Percentiles rank a stretch among this genome's conserved stretches.
phyloP scores from a whole-genome alignment of 75 land plant genomes.

The Selaginella moellendorffii region DNA sequence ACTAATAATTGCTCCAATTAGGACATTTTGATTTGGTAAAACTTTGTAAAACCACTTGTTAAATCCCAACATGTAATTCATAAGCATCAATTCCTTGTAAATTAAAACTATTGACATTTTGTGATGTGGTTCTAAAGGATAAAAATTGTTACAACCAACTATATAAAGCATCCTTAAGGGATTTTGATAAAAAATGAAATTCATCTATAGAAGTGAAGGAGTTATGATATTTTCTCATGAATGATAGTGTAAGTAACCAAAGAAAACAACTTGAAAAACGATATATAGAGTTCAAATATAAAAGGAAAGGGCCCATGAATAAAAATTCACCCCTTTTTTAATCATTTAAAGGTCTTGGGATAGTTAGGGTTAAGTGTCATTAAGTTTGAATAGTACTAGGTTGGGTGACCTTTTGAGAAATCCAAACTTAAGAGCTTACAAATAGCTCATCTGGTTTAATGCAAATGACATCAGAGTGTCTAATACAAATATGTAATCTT shows the following conservation, averaged over 20 bases:
- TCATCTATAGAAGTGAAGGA: constrained; percentile 21
- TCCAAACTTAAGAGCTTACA: too few species aligned
- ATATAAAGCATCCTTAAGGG: constrained; percentile 10
- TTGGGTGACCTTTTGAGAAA: too few species aligned
- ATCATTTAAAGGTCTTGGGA: too few species aligned
- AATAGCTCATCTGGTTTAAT: constrained; percentile 3
- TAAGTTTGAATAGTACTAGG: too few species aligned
- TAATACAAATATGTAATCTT: neutral
- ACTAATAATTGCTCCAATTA: constrained; percentile 2
- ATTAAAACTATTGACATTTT: neutral
- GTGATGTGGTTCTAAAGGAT: neutral
- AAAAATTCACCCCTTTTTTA: too few species aligned
- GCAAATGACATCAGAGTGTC: constrained; percentile 7
- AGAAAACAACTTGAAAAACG: too few species aligned
- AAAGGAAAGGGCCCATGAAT: too few species aligned
- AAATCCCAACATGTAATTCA: neutral
- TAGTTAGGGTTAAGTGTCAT: too few species aligned
- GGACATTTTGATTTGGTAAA: neutral
- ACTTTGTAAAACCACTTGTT: neutral
- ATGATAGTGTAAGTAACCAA: too few species aligned
- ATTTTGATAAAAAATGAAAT: constrained; percentile 46
- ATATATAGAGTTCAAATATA: too few species aligned
- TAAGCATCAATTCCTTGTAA: neutral
- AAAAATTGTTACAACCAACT: neutral
- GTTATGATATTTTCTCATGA: neutral